phyloP scores from a whole-genome alignment of 106 monocot genomes.

The Iris macrosiphon region DNA sequence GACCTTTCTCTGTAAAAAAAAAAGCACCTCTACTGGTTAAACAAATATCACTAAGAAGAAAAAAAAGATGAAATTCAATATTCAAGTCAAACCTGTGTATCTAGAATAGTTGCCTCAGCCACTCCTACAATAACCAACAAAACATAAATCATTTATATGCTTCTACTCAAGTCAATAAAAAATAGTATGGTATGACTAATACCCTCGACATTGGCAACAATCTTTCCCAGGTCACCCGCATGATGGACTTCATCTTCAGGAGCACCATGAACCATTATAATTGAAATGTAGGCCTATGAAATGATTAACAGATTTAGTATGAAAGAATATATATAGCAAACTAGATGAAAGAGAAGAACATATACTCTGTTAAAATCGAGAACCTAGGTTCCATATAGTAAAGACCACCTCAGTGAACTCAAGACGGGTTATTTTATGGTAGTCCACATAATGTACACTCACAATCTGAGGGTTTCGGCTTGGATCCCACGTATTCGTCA shows the following conservation, averaged over 20 bases:
- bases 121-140: constrained; percentile 38
- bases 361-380: no score
- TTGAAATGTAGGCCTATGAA: constrained; percentile 84
- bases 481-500: no score
- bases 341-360: no score
- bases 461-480: no score
- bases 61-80: no score
- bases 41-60: not conserved
- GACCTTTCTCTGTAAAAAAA: constrained; percentile 36
- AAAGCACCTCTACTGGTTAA: constrained; percentile 6
- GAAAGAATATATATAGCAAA: no score
- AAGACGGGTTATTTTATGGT: no score
- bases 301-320: no score
- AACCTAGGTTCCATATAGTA: no score
- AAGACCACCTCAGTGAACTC: no score
- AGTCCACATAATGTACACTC: no score
- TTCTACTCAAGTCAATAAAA: not conserved
- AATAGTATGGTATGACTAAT: not conserved
- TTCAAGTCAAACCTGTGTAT: constrained; percentile 81
- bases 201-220: constrained; percentile 70
- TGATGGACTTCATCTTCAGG: constrained; percentile 75
- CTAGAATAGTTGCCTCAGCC: constrained; percentile 67
- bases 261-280: constrained; percentile 60
- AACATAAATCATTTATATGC: not conserved
- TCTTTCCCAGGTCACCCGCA: constrained; percentile 95